Base-by-base conservation (phyloP, 148 eudicot species). In the Cornus controversa region DNA sequence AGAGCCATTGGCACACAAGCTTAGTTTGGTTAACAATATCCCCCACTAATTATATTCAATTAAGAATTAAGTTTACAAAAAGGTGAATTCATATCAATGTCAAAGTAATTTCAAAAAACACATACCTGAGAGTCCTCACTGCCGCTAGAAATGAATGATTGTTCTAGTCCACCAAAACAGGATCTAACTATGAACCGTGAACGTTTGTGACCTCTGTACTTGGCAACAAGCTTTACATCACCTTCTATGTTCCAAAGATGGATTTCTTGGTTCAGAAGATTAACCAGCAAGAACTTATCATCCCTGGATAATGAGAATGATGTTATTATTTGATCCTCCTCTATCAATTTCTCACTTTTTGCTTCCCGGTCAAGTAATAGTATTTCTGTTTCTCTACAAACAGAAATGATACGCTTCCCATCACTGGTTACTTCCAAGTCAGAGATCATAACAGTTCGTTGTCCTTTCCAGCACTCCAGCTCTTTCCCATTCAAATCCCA, bases 71-170 rank as follows among this genome's bases (percentile, higher is more conserved):
- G 9, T 60, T n/a, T 1, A n/a, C 4, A 9, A 3, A 60, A 40
- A 60, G 64, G 23, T 60, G 20, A 60, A 60, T 50, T 15, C 20
- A 50, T 3, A 11, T 3, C 15, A 50, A 50, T 15, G 2, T 50
- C 57, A 50, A 50, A 50, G 4, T 13, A 50, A 50, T 18, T 50
- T 50, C 6, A n/a, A 60, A 60, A 6, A 60, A 60, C 5, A 60
- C 24, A 15, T 84, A 93, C 98, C 96, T 90, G 96, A 69, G 98
- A 92, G 78, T 94, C 96, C 84, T 94, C 96, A 77, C 98, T 91
- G 62, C 98, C 96, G 69, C 98, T 91, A 69, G 98, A 90, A 76
- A 94, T 84, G 78, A 94, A 94, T 68, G 94, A 80, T 85, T 94
- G 89, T 15, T 86, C 86, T 75, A 90, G 79, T 74, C 98, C 96